Evolutionary conservation across 768 basidiomycete species (phyloP).

Genomic region (Hericium erinaceus): DNA sequence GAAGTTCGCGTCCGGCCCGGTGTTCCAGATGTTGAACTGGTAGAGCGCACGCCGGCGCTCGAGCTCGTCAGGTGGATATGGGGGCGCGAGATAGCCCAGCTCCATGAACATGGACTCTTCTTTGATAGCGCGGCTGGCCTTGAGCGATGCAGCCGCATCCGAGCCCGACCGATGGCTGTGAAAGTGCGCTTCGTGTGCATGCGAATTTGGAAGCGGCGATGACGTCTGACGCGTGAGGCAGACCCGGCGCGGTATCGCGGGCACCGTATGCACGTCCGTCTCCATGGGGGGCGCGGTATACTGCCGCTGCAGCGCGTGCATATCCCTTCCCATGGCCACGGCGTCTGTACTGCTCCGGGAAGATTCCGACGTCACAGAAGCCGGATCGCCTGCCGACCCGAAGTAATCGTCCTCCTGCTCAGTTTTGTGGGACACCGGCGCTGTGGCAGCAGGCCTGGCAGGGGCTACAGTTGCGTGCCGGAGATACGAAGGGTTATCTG

Average conservation of each 20-base stretch:
- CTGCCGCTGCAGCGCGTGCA: constrained; percentile 17
- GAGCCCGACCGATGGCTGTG: constrained; percentile 5
- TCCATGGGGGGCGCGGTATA: constrained; percentile 22
- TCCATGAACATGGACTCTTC: constrained; percentile 61
- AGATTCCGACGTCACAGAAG: constrained; percentile 6
- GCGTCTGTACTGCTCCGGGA: constrained; percentile 17
- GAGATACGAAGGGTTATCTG: constrained; percentile 16
- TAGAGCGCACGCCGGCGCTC: constrained; percentile 79
- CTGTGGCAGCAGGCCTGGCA: background rate
- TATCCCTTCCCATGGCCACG: constrained; percentile 14
- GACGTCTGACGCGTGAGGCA: constrained; percentile 55
- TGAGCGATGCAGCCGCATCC: background rate
- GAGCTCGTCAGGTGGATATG: constrained; percentile 76
- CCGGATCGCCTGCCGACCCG: background rate
- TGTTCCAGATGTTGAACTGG: constrained; percentile 90
- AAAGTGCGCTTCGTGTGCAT: constrained; percentile 22
- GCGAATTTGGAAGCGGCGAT: constrained; percentile 47
- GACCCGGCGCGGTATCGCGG: constrained; percentile 41
- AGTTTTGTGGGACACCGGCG: background rate
- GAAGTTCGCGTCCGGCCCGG: constrained; percentile 80
- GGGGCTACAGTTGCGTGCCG: background rate
- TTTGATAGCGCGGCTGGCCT: constrained; percentile 41
- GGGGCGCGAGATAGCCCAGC: constrained; percentile 66
- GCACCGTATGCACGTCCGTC: constrained; percentile 28
- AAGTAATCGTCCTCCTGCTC: background rate